Evolutionary conservation across 768 basidiomycete genomes (phyloP).

Genomic region (Ephemerocybe angulata): DNA sequence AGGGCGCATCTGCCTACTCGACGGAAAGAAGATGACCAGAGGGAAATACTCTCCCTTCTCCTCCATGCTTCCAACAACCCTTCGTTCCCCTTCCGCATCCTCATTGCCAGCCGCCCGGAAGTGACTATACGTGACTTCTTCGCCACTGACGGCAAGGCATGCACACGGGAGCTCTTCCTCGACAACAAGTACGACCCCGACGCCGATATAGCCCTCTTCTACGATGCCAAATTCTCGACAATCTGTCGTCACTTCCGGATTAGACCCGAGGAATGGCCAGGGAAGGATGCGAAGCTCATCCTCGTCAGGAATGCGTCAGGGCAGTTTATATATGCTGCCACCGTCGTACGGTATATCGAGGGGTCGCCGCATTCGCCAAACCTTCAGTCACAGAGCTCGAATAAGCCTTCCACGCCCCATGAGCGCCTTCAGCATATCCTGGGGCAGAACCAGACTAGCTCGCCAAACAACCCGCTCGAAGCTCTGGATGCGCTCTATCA

Average conservation of each 20-base stretch:
- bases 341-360: neutral
- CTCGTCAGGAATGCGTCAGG: neutral
- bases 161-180: neutral
- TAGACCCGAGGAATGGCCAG: neutral
- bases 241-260: neutral
- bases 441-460: too few relatives aligned
- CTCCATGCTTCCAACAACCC: neutral
- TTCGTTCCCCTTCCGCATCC: neutral
- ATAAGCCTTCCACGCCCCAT: neutral
- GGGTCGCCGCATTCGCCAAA: neutral
- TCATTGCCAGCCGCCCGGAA: neutral
- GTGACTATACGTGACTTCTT: neutral
- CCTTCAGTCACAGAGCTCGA: neutral
- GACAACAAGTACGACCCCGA: neutral
- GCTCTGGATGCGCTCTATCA: neutral
- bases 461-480: neutral
- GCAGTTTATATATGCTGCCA: neutral
- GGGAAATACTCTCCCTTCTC: neutral
- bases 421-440: too few relatives aligned
- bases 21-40: neutral
- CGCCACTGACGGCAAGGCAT: neutral
- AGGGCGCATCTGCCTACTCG: neutral
- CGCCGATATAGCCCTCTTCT: neutral
- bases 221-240: neutral
- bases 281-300: neutral